Percentiles rank a stretch among this genome's conserved stretches.
Evolutionary conservation across 805 yeast species (phyloP).

Genomic region (Blastobotrys chiropterorum): DNA sequence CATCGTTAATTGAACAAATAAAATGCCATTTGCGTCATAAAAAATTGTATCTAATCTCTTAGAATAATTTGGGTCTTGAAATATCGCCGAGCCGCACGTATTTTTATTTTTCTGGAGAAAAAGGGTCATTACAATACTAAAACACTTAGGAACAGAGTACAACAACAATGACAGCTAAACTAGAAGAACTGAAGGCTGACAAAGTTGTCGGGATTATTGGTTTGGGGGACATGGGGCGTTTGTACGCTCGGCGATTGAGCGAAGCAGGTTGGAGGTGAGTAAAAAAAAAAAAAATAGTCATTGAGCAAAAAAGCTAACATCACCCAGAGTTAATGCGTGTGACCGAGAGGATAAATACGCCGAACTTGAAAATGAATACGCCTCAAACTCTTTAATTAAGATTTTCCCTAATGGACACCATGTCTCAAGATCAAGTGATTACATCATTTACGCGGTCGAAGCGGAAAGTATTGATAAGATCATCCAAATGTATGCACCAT

Average conservation of each 20-base stretch:
- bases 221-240: conserved; percentile 91
- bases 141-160: background rate
- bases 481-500: conserved; percentile 73
- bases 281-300: background rate
- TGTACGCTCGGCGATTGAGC: conserved; percentile 75
- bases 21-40: no score
- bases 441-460: conserved; percentile 84
- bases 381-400: conserved; percentile 33
- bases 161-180: background rate
- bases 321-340: conserved; percentile 64
- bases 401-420: conserved; percentile 73
- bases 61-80: no score
- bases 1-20: no score
- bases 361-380: conserved; percentile 36
- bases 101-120: no score
- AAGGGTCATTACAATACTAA: no score
- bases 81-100: no score
- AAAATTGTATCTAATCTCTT: no score
- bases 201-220: conserved; percentile 87
- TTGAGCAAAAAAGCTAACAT: background rate
- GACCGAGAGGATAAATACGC: conserved; percentile 66
- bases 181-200: conserved; percentile 32
- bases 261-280: conserved; percentile 70
- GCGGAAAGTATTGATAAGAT: conserved; percentile 76
- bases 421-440: conserved; percentile 78